These are phyloP conservation scores for Ramularia endophylla DNA, from an alignment of 2,329 filamentous ascomycete genomes.

Conservation along the genomic window DNA sequence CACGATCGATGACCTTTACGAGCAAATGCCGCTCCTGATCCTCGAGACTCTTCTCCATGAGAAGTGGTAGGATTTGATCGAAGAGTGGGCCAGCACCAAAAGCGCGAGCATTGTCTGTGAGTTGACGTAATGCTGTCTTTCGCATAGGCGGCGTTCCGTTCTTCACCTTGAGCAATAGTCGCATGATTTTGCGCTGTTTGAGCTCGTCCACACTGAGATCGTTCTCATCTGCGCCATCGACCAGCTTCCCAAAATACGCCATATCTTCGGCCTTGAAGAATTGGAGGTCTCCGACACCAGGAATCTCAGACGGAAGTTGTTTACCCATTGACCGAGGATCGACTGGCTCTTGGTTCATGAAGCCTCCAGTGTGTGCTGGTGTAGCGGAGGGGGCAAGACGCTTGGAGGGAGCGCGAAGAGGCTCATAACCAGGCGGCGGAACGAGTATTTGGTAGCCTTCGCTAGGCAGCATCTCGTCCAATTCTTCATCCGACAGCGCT, in stretches of 20 bases:
- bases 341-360: slow-evolving; percentile 96
- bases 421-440: slow-evolving; percentile 86
- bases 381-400: slow-evolving; percentile 68
- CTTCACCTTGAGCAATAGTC: slow-evolving; percentile 94
- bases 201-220: slow-evolving; percentile 87
- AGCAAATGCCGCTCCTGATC: slow-evolving; percentile 97
- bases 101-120: slow-evolving; percentile 94
- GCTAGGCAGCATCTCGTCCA: slow-evolving; percentile 82
- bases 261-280: slow-evolving; percentile 99
- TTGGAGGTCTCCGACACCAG: slow-evolving; percentile 89
- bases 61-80: slow-evolving; percentile 90
- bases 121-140: slow-evolving; percentile 93
- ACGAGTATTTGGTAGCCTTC: slow-evolving; percentile 91
- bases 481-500: slow-evolving; percentile 84
- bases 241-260: slow-evolving; percentile 96
- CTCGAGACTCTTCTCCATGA: slow-evolving; percentile 98
- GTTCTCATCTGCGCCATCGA: slow-evolving; percentile 90
- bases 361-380: slow-evolving; percentile 64
- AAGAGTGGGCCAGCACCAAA: slow-evolving; percentile 93
- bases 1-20: slow-evolving; percentile 98
- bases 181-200: slow-evolving; percentile 98
- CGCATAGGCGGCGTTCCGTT: slow-evolving; percentile 98
- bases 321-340: slow-evolving; percentile 77
- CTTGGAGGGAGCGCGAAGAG: slow-evolving; percentile 68
- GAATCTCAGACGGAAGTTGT: slow-evolving; percentile 90